A percentile compares a stretch with the other conserved stretches of the same genome.
These are phyloP conservation scores for Elongisporangium anandrum DNA, from an alignment of 352 stramenopile species.

Conservation along the genomic window DNA sequence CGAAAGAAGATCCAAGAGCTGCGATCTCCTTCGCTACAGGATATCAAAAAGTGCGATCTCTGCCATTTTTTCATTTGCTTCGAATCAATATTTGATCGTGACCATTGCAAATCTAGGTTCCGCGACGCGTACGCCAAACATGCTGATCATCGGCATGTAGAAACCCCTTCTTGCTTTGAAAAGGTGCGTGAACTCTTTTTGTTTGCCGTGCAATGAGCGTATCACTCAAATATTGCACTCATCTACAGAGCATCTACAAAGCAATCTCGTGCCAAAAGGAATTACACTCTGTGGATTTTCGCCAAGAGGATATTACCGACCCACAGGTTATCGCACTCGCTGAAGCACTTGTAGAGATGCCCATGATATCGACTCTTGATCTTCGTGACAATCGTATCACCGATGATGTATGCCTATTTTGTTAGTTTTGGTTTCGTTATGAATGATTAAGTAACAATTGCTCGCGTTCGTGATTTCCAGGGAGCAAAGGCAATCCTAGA, in stretches of 20 bases:
- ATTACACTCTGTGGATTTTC: slow-evolving; percentile 66
- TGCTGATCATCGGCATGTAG: slow-evolving; percentile 50
- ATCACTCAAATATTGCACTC: not conserved
- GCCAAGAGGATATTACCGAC: slow-evolving; percentile 76
- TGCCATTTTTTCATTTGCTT: slow-evolving; percentile 1
- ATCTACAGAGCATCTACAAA: slow-evolving; percentile 75
- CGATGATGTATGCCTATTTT: slow-evolving; percentile 49
- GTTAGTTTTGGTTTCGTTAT: too few relatives aligned
- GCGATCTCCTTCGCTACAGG: slow-evolving; percentile 63
- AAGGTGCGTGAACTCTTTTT: slow-evolving; percentile 19
- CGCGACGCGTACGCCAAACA: slow-evolving; percentile 63
- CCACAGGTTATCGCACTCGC: slow-evolving; percentile 74
- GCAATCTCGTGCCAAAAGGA: slow-evolving; percentile 82
- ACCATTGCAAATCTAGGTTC: slow-evolving; percentile 30
- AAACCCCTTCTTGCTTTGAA: slow-evolving; percentile 68
- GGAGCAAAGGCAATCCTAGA: slow-evolving; percentile 68
- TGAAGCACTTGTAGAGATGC: slow-evolving; percentile 70
- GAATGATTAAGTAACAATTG: too few relatives aligned
- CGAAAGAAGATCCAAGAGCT: slow-evolving; percentile 76
- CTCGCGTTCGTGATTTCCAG: too few relatives aligned
- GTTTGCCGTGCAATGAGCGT: not conserved
- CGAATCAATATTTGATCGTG: not conserved
- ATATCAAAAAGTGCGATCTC: slow-evolving; percentile 58
- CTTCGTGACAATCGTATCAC: slow-evolving; percentile 78
- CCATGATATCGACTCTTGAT: slow-evolving; percentile 71